A percentile compares a stretch with the other conserved stretches of the same genome.
Evolutionary conservation across 352 stramenopile species (phyloP).

Genomic region (Sclerospora graminicola): DNA sequence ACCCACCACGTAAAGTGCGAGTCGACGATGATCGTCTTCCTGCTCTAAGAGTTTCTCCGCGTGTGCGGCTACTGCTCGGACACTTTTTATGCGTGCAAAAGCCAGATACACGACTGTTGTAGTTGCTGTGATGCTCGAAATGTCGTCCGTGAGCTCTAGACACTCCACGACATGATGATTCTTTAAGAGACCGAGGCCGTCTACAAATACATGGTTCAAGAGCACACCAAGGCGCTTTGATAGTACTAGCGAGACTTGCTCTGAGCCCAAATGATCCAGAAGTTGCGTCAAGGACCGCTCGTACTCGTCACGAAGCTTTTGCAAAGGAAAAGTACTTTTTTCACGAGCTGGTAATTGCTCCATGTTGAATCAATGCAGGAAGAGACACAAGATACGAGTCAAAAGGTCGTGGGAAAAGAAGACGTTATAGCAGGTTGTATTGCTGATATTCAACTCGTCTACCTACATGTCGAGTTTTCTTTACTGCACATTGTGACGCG

Average conservation of each 20-base stretch:
- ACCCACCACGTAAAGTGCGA: too few species aligned
- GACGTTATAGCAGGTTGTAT: background rate
- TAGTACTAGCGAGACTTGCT: slow-evolving; percentile 43
- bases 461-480: slow-evolving; percentile 18
- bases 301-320: slow-evolving; percentile 36
- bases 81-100: too few species aligned
- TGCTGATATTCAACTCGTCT: too few species aligned
- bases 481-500: slow-evolving; percentile 38
- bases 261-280: slow-evolving; percentile 22
- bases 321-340: slow-evolving; percentile 16
- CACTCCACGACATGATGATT: slow-evolving; percentile 32
- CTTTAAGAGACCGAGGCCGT: slow-evolving; percentile 31
- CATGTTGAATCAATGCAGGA: slow-evolving; percentile 8
- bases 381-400: slow-evolving; percentile 13
- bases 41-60: too few species aligned
- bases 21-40: too few species aligned
- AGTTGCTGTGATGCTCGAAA: too few species aligned
- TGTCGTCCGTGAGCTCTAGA: slow-evolving; percentile 47
- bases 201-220: slow-evolving; percentile 48
- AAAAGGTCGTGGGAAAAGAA: slow-evolving; percentile 1
- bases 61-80: too few species aligned
- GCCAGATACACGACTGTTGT: too few species aligned
- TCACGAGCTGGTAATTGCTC: too few species aligned
- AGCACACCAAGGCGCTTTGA: slow-evolving; percentile 41
- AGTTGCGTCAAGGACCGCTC: slow-evolving; percentile 27